phyloP scores from a whole-genome alignment of 164 flowering plant genomes.

The Nymphaea colorata region DNA sequence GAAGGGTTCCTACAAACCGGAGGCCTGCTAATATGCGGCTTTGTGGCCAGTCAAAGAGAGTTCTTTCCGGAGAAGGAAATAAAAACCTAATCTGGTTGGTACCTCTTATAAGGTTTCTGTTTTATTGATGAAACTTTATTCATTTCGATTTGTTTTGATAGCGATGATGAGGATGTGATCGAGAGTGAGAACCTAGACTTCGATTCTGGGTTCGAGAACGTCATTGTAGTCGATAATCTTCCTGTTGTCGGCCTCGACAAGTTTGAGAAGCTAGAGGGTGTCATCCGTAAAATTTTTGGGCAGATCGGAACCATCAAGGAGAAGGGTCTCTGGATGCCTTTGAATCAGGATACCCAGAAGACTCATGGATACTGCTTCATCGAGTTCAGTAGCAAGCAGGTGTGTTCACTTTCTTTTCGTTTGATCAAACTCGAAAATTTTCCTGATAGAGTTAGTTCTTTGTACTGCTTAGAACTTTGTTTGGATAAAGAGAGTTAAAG shows the following conservation, averaged over 20 bases:
- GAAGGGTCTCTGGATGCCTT: conserved; percentile 84
- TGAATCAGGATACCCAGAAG: conserved; percentile 43
- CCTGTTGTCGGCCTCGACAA: conserved; percentile 81
- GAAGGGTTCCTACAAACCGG: no score
- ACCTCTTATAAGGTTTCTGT: no score
- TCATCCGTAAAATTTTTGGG: conserved; percentile 64
- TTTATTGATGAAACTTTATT: no score
- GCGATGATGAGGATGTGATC: conserved; percentile 66
- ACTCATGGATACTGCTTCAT: conserved; percentile 81
- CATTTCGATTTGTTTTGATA: neutral
- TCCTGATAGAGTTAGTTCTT: no score
- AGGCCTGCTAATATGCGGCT: no score
- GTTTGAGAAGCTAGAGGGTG: conserved; percentile 78
- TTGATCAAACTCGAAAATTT: no score
- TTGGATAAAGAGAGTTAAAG: no score
- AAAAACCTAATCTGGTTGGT: no score
- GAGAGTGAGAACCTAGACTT: conserved; percentile 50
- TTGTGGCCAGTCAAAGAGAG: no score
- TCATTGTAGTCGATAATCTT: conserved; percentile 75
- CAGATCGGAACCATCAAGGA: conserved; percentile 79
- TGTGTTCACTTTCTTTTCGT: conserved; percentile 4
- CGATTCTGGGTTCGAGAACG: conserved; percentile 54
- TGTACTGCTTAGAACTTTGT: no score
- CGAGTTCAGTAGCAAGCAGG: conserved; percentile 84
- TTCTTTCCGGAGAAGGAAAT: no score